Base-by-base conservation (phyloP, 306 rosid genomes). In the Carpinus fangiana region DNA sequence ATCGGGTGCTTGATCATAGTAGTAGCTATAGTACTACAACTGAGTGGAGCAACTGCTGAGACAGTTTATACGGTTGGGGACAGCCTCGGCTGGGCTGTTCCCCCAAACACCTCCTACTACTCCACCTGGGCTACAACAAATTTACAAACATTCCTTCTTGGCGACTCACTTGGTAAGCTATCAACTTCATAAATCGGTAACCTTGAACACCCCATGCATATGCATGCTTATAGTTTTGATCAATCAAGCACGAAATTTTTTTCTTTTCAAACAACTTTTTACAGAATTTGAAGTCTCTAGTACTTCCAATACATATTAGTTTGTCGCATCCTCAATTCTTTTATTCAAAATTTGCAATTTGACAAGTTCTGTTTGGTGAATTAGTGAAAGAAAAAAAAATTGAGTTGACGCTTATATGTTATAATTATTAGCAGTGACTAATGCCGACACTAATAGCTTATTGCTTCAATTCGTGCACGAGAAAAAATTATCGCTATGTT, bases 91-190 rank as follows among this genome's bases (percentile, higher is more conserved):
- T 57, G 64, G 64, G 13, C 28, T 57, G 34, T 57, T 57, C 64
- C 64, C 5, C 64, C 64, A 9, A 20, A 57, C 64, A 57, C 64
- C 64, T 57, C 64, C 14, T 57, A 57, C 8, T 57, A 57, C 34
- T 9, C 64, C 34, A 12, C 10, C 34, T 57, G 64, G 64, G 64
- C 64, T 3, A 21, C 43, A 4, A 38, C 43, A 38, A 38, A 38
- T 38, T 38, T 38, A 38, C 43, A 65, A 4, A 36, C 70, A 3
- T 65, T 65, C 14, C 6, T 34, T 46, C 48, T 17, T 5, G 83
- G 83, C 17, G 86, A 83, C 43, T 0, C 2, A 26, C 13, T 76
- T 17, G 9, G 79, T 73, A 72, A 71, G 87, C 13, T 16, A 57
- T 56, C 62, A 56, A 20, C 26, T 1, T 23, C 26, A 23, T 23